Conservation (phyloP, 2,329 filamentous ascomycete species). For the Microthyrium microscopicum region DNA sequence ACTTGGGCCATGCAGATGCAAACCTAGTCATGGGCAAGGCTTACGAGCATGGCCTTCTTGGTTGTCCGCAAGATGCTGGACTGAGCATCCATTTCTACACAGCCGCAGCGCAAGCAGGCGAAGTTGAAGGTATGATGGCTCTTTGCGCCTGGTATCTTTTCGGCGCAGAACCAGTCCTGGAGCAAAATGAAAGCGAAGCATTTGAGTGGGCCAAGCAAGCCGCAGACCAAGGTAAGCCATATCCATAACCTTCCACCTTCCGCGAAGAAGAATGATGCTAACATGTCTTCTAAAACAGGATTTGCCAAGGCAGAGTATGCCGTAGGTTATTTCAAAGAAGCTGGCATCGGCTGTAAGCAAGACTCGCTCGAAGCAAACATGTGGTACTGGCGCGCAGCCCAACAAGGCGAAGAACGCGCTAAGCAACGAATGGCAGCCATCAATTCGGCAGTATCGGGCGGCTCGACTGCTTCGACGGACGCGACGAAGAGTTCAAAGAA, state of each 20-base stretch:
- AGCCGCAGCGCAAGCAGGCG: conserved; percentile 67
- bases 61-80: conserved; percentile 78
- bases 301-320: conserved; percentile 69
- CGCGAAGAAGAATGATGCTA: not conserved
- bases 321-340: conserved; percentile 92
- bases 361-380: conserved; percentile 95
- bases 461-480: conserved; percentile 10
- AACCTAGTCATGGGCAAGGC: conserved; percentile 85
- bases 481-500: too few species aligned
- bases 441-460: conserved; percentile 56
- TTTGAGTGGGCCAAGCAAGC: conserved; percentile 90
- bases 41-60: conserved; percentile 81
- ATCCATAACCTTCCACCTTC: too few species aligned
- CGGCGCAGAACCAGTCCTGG: conserved; percentile 76
- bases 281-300: conserved; percentile 27
- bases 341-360: conserved; percentile 88
- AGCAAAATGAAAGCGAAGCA: conserved; percentile 90
- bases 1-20: conserved; percentile 75
- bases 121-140: conserved; percentile 89
- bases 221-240: conserved; percentile 70
- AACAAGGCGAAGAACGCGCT: conserved; percentile 77
- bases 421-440: conserved; percentile 78
- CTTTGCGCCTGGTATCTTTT: conserved; percentile 98
- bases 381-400: conserved; percentile 94
- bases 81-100: conserved; percentile 97